Evolutionary conservation across 495 filamentous ascomycete species (phyloP), one percentile per base, ranked within the genome.

Genomic region (Lasiosphaeria miniovina): DNA sequence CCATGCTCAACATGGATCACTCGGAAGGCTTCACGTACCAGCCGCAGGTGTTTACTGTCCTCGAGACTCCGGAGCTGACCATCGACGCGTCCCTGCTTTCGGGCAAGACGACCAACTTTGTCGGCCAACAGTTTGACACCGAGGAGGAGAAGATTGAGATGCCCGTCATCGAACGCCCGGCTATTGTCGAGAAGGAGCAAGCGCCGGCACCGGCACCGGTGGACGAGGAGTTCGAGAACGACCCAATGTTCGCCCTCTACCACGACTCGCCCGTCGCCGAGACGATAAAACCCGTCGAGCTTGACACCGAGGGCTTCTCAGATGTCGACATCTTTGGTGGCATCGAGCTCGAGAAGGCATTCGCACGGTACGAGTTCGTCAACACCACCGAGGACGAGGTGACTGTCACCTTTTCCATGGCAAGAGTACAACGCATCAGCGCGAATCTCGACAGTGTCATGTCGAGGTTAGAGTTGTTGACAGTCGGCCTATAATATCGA

Each of bases 21-120:
- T 74, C 68, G 57, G 80, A 76, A 56, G 78, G 75, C 46, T 87
- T 81, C 75, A 83, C 82, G 68, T 87, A 86, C 68, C 87, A 90
- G 63, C 83, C 90, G 10, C 84, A 87, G 48, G 89, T 96, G 48
- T 97, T 86, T 64, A 83, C 90, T 53, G 85, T 96, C n/a, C 71
- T 88, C 15, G 84, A 89, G 50, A 79, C 95, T 15, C 90, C 91
- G 10, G 80, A 88, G 61, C 87, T 88, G 34, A 76, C 73, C 43
- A 78, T 86, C 59, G 87, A 93, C 57, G 69, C 79, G 0, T 77
- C 80, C 49, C 65, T 78, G 46, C 76, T 94, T 7, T 86, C 85
- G 38, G 88, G 89, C 62, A 93, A 94, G 75, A 71, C 80, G 1
- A 77, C 80, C 8, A 74, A 73, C 59, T 75, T 79, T 9, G 61